Evolutionary conservation across 208 protist species (phyloP).

Genomic region (Angomonas deanei): DNA sequence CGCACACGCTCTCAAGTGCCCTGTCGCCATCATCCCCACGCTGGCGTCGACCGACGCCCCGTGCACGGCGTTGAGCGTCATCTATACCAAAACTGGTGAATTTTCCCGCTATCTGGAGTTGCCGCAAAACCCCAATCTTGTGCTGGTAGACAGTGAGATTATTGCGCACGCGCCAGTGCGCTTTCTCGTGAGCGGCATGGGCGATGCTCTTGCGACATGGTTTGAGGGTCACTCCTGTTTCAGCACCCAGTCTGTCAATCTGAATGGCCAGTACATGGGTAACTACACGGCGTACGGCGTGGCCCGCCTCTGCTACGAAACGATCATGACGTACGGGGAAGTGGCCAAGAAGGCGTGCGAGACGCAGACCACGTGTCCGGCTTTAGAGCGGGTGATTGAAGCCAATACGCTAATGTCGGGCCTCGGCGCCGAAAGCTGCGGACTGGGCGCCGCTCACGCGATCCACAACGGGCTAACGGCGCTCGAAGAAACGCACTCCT

Average conservation of each 20-base stretch:
- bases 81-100: slow-evolving; percentile 15
- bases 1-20: slow-evolving; percentile 15
- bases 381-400: slow-evolving; percentile 28
- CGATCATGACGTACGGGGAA: slow-evolving; percentile 21
- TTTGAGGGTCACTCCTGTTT: slow-evolving; percentile 23
- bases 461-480: slow-evolving; percentile 30
- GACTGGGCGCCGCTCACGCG: slow-evolving; percentile 19
- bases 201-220: slow-evolving; percentile 25
- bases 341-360: slow-evolving; percentile 22
- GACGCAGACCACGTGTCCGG: slow-evolving; percentile 17
- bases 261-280: slow-evolving; percentile 19
- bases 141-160: slow-evolving; percentile 24
- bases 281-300: slow-evolving; percentile 21
- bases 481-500: slow-evolving; percentile 14
- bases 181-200: slow-evolving; percentile 27
- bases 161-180: slow-evolving; percentile 23
- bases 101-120: slow-evolving; percentile 26
- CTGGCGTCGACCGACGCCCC: slow-evolving; percentile 24
- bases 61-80: slow-evolving; percentile 21
- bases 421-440: slow-evolving; percentile 20
- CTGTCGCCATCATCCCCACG: slow-evolving; percentile 19
- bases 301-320: slow-evolving; percentile 25
- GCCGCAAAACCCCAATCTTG: slow-evolving; percentile 22
- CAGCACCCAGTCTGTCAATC: slow-evolving; percentile 14
- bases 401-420: slow-evolving; percentile 27